Base-by-base conservation (phyloP, 192 early-diverging fungal genomes). In the Linnemannia elongata region DNA sequence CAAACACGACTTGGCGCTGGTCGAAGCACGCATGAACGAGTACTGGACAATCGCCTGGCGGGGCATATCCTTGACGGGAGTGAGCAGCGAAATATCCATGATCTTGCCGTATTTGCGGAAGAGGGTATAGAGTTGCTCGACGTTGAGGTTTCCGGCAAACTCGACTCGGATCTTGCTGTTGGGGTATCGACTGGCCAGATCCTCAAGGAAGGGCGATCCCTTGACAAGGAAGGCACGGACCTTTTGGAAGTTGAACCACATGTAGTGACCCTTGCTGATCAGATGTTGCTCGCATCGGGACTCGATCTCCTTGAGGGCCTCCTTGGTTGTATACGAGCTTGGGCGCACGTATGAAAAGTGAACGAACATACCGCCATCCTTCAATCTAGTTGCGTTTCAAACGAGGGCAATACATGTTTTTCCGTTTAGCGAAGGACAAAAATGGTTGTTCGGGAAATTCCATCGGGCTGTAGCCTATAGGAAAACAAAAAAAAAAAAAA, bases 1-100 rank as follows among this genome's bases (percentile, higher is more conserved):
- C 35, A 97, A 82, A 89, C 98, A 99, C 78, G 95, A 96, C 55
- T 95, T 92, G 6, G 98, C 98, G 77, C 95, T 95, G 3, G 98
- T 96, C 13, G 98, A 96, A 0, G 94, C 91, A 12, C 96, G 94
- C 79, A 95, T 92, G 47, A 90, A 84, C 36, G 92, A 89, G 82
- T 95, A 99, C 72, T 96, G 93, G 72, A 98, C 92, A 22, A 95
- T 89, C 3, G 96, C 98, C 88, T 91, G 94, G 52, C 93, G 91
- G 52, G 96, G 94, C 66, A 93, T 81, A 49, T 97, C 96, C 83
- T 97, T 97, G 72, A 84, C 88, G 18, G 69, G 38, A 4, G 91
- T 80, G 2, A 94, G 89, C 24, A 82, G 70, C 7, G 90, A 78
- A 78, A 99, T 96, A 81, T 97, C 95, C 30, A 94, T 90, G 71